phyloP scores from a whole-genome alignment of 2,329 filamentous ascomycete genomes.

The Aspergillus felis region DNA sequence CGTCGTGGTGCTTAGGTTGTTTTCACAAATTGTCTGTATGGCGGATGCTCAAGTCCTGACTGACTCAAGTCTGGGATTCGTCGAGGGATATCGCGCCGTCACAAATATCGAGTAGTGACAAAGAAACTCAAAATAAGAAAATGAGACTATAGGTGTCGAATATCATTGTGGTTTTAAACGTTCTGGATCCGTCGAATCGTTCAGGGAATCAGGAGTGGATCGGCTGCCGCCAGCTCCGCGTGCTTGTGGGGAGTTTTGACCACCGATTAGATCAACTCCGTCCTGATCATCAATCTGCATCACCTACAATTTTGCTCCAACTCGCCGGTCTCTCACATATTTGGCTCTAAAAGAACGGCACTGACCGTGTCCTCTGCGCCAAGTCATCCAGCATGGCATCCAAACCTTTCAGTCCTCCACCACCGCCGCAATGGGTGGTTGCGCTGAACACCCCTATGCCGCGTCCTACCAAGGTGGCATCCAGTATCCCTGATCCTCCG shows the following conservation, averaged over 20 bases:
- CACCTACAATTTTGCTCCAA: neutral
- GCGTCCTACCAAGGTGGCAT: constrained; percentile 57
- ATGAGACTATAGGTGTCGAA: neutral
- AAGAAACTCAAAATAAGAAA: neutral
- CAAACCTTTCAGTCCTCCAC: constrained; percentile 34
- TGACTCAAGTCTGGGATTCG: neutral
- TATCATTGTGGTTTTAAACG: neutral
- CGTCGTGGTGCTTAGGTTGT: neutral
- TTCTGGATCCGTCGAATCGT: neutral
- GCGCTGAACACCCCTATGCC: constrained; percentile 70
- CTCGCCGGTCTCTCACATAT: constrained; percentile 1
- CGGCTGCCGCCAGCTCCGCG: constrained; percentile 20
- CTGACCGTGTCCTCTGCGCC: constrained; percentile 1
- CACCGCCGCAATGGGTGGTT: constrained; percentile 74
- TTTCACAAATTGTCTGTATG: neutral
- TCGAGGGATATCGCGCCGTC: neutral
- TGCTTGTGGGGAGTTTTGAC: constrained; percentile 25
- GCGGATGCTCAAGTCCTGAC: neutral
- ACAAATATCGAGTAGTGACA: neutral
- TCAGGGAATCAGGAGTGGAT: constrained; percentile 21
- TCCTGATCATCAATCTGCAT: neutral
- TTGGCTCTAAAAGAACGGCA: neutral
- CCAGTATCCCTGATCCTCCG: constrained; percentile 75
- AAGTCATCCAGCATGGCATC: constrained; percentile 17
- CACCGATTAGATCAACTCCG: neutral